These are phyloP conservation scores for Sporothrix luriei DNA, from an alignment of 2,329 filamentous ascomycete species.

Conservation along the genomic window DNA sequence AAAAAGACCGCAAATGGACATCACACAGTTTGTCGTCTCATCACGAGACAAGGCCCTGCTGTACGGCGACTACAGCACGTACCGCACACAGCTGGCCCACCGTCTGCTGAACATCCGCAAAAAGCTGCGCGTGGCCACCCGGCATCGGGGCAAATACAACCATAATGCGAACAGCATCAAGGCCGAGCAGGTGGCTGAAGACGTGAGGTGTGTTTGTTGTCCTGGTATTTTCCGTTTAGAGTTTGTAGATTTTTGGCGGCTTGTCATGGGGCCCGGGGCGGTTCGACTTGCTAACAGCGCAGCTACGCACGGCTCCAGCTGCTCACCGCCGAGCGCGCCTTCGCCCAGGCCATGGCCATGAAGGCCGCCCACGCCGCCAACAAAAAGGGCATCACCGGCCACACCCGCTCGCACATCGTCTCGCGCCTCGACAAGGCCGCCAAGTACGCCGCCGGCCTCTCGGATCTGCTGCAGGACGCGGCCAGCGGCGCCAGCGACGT, in stretches of 20 bases:
- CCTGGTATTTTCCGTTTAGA: too few species aligned
- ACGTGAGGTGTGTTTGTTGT: conserved; percentile 66
- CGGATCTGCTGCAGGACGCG: conserved; percentile 65
- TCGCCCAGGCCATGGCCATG: conserved; percentile 95
- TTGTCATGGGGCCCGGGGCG: too few species aligned
- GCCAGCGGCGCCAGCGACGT: conserved; percentile 66
- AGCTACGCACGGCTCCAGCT: conserved; percentile 80
- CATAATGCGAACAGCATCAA: conserved; percentile 69
- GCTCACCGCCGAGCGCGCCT: conserved; percentile 84
- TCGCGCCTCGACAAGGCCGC: conserved; percentile 83
- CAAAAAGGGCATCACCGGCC: conserved; percentile 75
- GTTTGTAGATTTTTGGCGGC: conserved; percentile 38
- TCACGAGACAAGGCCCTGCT: conserved; percentile 81
- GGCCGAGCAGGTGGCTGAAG: conserved; percentile 71
- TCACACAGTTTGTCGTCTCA: conserved; percentile 75
- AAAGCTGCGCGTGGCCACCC: conserved; percentile 80
- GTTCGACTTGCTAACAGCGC: conserved; percentile 15
- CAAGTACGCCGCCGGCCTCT: conserved; percentile 68
- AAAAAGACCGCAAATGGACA: conserved; percentile 62
- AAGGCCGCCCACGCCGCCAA: conserved; percentile 80
- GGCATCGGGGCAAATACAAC: conserved; percentile 80
- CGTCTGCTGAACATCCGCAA: conserved; percentile 81
- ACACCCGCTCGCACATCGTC: conserved; percentile 83
- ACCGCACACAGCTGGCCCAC: conserved; percentile 76
- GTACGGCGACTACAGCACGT: conserved; percentile 84